These are phyloP conservation scores for Zostera marina DNA, from an alignment of 116 monocot genomes.

Conservation along the genomic window DNA sequence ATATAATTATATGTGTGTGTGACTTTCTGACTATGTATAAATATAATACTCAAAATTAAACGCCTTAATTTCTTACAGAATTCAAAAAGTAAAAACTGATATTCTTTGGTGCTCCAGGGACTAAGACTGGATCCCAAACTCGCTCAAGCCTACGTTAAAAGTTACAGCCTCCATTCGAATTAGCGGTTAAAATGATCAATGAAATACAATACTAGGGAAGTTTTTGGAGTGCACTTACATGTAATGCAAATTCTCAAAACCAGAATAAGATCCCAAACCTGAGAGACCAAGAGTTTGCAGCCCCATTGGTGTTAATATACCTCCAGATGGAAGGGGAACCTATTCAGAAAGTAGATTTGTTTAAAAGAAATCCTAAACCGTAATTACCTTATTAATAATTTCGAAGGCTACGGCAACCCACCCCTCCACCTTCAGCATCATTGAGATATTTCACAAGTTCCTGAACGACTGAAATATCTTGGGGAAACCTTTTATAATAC, in stretches of 20 bases:
- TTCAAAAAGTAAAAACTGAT: constrained; percentile 84
- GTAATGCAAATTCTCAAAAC: constrained; percentile 91
- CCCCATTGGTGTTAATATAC: constrained; percentile 68
- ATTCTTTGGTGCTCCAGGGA: constrained; percentile 42
- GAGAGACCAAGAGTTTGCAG: constrained; percentile 72
- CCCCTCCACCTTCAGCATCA: constrained; percentile 88
- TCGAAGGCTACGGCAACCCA: constrained; percentile 18
- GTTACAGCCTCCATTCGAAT: background rate
- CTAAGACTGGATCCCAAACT: constrained; percentile 77
- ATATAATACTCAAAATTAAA: background rate
- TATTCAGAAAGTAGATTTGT: constrained; percentile 12
- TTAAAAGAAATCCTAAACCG: background rate
- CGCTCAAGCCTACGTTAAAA: constrained; percentile 53
- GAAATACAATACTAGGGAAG: background rate
- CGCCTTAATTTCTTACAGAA: constrained; percentile 28
- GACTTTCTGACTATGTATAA: too few relatives aligned
- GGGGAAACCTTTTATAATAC: constrained; percentile 84
- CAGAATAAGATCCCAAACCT: constrained; percentile 72
- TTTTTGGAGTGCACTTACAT: constrained; percentile 29
- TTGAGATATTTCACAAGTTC: constrained; percentile 47
- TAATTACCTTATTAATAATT: background rate
- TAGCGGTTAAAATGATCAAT: background rate
- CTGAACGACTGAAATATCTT: constrained; percentile 47
- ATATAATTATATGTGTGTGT: background rate
- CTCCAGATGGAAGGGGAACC: constrained; percentile 84